Evolutionary conservation across 2,329 filamentous ascomycete genomes (phyloP), one percentile per base, ranked within the genome.

Genomic region (Zymoseptoria passerinii): DNA sequence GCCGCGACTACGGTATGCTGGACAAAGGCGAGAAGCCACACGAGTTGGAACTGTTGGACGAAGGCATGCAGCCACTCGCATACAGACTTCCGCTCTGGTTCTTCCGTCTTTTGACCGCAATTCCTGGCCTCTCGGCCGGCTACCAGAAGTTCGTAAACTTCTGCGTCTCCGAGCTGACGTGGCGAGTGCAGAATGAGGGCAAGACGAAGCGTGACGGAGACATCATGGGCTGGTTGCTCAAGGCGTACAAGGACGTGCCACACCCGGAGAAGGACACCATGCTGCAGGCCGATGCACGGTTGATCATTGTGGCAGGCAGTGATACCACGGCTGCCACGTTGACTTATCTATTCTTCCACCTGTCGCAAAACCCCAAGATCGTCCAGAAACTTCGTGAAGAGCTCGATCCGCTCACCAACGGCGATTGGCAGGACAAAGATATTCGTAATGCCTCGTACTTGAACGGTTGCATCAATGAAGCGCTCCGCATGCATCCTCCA

Each of bases 311-410:
- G n/a, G 74, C 74, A 44, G 59, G 74, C 7, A 75, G 72, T 40
- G 77, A 79, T 59, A 79, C 77, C 2, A 77, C 75, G 0, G 70
- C 75, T 4, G 70, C 72, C 0, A 72, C 75, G 0, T 66, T 79
- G 13, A 71, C 74, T 0, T 70, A 70, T 54, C 61, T 78, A 10
- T 76, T 80, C 65, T 79, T 74, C 62, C 66, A 74, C 50, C 65
- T 75, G 1, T 70, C 69, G 8, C 65, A 66, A 6, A 63, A 73
- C 28, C 68, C 67, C 5, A 67, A 63, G 19, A 61, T 57, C 20
- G 63, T 70, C 2, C 63, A 66, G 28, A 70, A 70, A 53, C 58
- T 77, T 50, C 67, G 73, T 27, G 57, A 71, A 54, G 71, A 76
- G 61, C 62, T 76, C 1, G 63, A 68, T 52, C 63, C 63, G 19